phyloP scores from a whole-genome alignment of 2,329 filamentous ascomycete genomes.

The Phyllosticta citriasiana region DNA sequence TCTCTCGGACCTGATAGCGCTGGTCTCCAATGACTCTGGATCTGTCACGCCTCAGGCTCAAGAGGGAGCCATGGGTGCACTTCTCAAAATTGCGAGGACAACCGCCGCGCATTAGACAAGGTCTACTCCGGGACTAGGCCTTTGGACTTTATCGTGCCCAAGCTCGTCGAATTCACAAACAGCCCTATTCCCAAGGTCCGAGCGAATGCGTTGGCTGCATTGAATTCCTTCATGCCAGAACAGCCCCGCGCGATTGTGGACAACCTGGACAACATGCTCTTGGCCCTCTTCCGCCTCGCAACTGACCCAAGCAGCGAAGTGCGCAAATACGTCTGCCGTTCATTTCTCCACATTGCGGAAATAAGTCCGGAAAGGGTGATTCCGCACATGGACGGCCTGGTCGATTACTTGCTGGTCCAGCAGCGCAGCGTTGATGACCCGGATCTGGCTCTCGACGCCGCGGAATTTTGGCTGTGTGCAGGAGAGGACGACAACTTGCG shows the following conservation, averaged over 20 bases:
- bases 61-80: constrained; percentile 85
- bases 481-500: constrained; percentile 79
- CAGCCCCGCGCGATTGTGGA: constrained; percentile 74
- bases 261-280: constrained; percentile 70
- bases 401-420: constrained; percentile 87
- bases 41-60: constrained; percentile 62
- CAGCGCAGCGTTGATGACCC: constrained; percentile 74
- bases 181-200: constrained; percentile 69
- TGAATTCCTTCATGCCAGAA: constrained; percentile 85
- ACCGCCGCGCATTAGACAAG: constrained; percentile 72
- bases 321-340: constrained; percentile 82
- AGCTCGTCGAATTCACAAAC: constrained; percentile 77
- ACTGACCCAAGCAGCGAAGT: constrained; percentile 71
- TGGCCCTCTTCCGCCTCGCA: constrained; percentile 72
- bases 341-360: constrained; percentile 87
- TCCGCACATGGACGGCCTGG: constrained; percentile 76
- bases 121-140: constrained; percentile 84
- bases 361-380: constrained; percentile 81
- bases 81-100: constrained; percentile 98
- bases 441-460: constrained; percentile 84
- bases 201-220: constrained; percentile 66
- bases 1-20: constrained; percentile 67
- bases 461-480: constrained; percentile 93
- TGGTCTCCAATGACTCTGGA: constrained; percentile 64
- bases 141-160: constrained; percentile 78